Evolutionary conservation across 78 protist species (phyloP).

Genomic region (Guillardia theta): DNA sequence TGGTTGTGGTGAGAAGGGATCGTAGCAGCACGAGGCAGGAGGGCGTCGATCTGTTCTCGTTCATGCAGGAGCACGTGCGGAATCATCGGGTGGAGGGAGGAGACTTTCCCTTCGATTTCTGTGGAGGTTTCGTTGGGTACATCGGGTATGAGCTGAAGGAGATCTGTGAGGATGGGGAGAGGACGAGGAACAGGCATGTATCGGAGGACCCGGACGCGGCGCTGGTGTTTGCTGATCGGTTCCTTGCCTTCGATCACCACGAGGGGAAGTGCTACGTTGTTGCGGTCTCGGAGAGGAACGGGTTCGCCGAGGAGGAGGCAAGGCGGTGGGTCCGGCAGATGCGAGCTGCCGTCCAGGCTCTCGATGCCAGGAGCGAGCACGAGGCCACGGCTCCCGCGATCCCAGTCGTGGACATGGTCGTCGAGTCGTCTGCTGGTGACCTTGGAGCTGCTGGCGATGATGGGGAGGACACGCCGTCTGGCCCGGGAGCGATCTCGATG

Average conservation of each 20-base stretch:
- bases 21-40: background rate
- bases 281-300: background rate
- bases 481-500: background rate
- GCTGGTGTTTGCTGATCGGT: slow-evolving; percentile 51
- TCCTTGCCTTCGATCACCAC: slow-evolving; percentile 57
- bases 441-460: background rate
- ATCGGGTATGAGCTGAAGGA: slow-evolving; percentile 68
- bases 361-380: background rate
- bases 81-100: background rate
- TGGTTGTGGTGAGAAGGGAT: background rate
- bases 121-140: slow-evolving; percentile 76
- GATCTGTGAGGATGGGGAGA: background rate
- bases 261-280: slow-evolving; percentile 64
- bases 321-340: background rate
- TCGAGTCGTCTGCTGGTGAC: too few relatives aligned
- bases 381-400: background rate
- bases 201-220: slow-evolving; percentile 27
- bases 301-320: background rate
- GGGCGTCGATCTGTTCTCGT: background rate
- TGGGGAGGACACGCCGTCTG: background rate
- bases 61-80: background rate
- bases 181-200: background rate
- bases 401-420: background rate
- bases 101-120: slow-evolving; percentile 48
- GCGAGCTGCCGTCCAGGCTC: too few relatives aligned